A percentile compares a stretch with the other conserved stretches of the same genome.
These are phyloP conservation scores for Pythium sp. DNA, from an alignment of 352 stramenopile species.

Conservation along the genomic window DNA sequence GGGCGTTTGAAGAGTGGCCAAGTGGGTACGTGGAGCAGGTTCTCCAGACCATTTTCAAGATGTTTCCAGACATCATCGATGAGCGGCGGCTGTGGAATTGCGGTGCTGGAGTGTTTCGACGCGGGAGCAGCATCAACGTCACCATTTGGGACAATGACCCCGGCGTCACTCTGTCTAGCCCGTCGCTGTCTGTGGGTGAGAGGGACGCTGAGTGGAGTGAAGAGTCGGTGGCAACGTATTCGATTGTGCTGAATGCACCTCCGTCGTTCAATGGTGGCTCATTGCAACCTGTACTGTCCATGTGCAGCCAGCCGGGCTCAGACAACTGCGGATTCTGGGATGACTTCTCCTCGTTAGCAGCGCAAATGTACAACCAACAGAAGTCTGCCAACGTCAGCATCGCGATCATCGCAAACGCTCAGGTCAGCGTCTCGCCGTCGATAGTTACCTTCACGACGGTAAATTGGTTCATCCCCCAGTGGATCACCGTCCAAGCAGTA, in stretches of 20 bases:
- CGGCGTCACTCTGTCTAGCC: slow-evolving; percentile 54
- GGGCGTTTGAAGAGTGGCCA: slow-evolving; percentile 57
- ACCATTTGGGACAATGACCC: slow-evolving; percentile 82
- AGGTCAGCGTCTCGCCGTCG: slow-evolving; percentile 47
- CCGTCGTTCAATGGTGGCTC: slow-evolving; percentile 21
- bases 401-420: slow-evolving; percentile 43
- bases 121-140: slow-evolving; percentile 40
- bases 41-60: slow-evolving; percentile 37
- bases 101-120: slow-evolving; percentile 41
- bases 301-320: slow-evolving; percentile 29
- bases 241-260: slow-evolving; percentile 66
- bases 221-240: slow-evolving; percentile 27
- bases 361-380: slow-evolving; percentile 27
- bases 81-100: slow-evolving; percentile 71
- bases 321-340: slow-evolving; percentile 52
- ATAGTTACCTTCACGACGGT: slow-evolving; percentile 57
- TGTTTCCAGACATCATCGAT: slow-evolving; percentile 49
- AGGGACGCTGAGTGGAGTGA: neutral
- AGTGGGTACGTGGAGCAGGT: slow-evolving; percentile 41
- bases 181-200: slow-evolving; percentile 37
- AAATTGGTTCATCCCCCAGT: slow-evolving; percentile 67
- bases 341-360: slow-evolving; percentile 30
- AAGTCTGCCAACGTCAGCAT: slow-evolving; percentile 50
- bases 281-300: slow-evolving; percentile 18
- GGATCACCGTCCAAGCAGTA: slow-evolving; percentile 41